Conservation (phyloP, 2,329 filamentous ascomycete species). For the Trichoderma afroharzianum region DNA sequence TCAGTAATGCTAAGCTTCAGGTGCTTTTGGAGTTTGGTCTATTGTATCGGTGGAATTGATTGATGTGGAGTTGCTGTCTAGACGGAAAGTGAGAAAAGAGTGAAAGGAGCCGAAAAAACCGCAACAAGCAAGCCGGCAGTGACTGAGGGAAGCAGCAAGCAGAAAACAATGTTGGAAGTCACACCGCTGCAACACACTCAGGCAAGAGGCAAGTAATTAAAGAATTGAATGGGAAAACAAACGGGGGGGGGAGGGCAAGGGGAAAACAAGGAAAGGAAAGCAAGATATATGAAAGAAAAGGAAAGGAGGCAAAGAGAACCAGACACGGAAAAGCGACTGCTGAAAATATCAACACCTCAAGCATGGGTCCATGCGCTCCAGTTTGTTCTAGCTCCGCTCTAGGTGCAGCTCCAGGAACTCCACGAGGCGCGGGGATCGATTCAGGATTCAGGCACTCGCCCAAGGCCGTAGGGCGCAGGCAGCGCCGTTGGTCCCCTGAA, state of each 20-base stretch:
- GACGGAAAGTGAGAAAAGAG: neutral
- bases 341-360: neutral
- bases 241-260: neutral
- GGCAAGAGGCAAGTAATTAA: neutral
- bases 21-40: neutral
- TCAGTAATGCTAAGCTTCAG: neutral
- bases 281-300: neutral
- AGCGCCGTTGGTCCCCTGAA: neutral
- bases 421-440: slow-evolving; percentile 9
- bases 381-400: slow-evolving; percentile 3
- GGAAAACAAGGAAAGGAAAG: neutral
- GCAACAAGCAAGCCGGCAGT: neutral
- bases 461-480: slow-evolving; percentile 1
- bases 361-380: neutral
- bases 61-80: neutral
- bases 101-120: neutral
- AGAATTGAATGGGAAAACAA: neutral
- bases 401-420: slow-evolving; percentile 8
- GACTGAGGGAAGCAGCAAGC: neutral
- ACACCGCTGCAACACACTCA: neutral
- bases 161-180: neutral
- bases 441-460: neutral
- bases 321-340: neutral
- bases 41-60: neutral
- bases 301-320: neutral